A percentile compares a stretch with the other conserved stretches of the same genome.
Evolutionary conservation across 768 basidiomycete species (phyloP).

Genomic region (Tulasnella sp.): DNA sequence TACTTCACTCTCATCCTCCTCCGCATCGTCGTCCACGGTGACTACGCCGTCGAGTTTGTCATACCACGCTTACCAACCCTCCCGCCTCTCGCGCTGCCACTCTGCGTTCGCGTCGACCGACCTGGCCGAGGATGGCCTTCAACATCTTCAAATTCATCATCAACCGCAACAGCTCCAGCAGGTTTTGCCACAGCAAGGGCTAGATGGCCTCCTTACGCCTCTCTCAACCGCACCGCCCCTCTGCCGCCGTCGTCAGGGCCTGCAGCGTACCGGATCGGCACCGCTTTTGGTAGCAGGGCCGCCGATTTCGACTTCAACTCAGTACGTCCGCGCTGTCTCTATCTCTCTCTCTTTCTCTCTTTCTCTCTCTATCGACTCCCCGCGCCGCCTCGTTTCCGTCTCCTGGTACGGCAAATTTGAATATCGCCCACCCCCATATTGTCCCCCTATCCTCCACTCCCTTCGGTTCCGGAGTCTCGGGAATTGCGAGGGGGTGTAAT

Average conservation of each 20-base stretch:
- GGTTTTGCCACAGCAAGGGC: not conserved
- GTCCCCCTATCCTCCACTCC: not conserved
- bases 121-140: not conserved
- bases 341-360: not conserved
- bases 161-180: no score
- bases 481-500: not conserved
- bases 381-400: not conserved
- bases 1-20: conserved; percentile 6
- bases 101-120: not conserved
- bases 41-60: not conserved
- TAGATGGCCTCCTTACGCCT: not conserved
- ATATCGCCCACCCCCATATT: not conserved
- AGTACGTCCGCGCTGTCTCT: not conserved
- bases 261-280: not conserved
- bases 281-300: not conserved
- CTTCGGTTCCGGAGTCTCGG: conserved; percentile 5
- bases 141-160: no score
- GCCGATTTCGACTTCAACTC: not conserved
- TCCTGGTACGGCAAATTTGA: not conserved
- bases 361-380: not conserved
- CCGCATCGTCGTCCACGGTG: not conserved
- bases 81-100: not conserved
- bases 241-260: not conserved
- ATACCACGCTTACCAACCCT: not conserved
- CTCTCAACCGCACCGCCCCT: not conserved